Conservation (phyloP, 352 stramenopile species). For the Pythium brassicae region DNA sequence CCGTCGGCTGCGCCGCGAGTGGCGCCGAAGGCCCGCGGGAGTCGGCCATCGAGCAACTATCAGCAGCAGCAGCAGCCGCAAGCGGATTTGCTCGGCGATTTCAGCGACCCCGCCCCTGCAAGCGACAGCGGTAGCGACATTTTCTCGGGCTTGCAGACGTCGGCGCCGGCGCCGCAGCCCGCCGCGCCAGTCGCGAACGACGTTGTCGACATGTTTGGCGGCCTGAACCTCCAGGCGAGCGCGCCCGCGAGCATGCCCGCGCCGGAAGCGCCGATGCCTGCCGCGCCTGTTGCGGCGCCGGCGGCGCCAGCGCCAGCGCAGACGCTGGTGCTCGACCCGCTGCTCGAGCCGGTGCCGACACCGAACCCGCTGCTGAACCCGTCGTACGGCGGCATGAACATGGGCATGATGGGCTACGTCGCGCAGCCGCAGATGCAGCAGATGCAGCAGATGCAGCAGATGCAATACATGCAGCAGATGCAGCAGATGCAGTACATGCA, state of each 20-base stretch:
- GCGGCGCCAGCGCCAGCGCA: conserved; percentile 20
- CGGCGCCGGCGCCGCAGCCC: conserved; percentile 22
- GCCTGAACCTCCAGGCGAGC: conserved; percentile 53
- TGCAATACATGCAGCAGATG: conserved; percentile 60
- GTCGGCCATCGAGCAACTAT: conserved; percentile 13
- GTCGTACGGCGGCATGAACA: conserved; percentile 38
- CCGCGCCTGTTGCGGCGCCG: conserved; percentile 4
- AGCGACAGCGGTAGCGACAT: conserved; percentile 26
- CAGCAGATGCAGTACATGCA: conserved; percentile 75
- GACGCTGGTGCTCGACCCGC: conserved; percentile 59
- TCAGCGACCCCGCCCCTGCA: conserved; percentile 40
- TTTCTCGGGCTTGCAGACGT: conserved; percentile 63
- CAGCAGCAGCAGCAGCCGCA: conserved; percentile 37
- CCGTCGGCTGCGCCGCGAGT: conserved; percentile 8
- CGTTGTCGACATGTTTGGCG: conserved; percentile 74
- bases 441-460: conserved; percentile 39
- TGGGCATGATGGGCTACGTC: conserved; percentile 70
- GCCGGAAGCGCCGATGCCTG: conserved; percentile 6
- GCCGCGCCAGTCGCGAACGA: conserved; percentile 26
- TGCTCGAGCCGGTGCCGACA: conserved; percentile 53
- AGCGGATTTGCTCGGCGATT: conserved; percentile 68
- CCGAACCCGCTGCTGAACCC: conserved; percentile 36
- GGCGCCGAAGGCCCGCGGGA: conserved; percentile 12
- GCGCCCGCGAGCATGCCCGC: conserved; percentile 12
- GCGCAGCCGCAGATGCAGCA: conserved; percentile 42